Evolutionary conservation across 2,329 filamentous ascomycete genomes (phyloP), one percentile per base, ranked within the genome.

Genomic region (Apiospora sp.): DNA sequence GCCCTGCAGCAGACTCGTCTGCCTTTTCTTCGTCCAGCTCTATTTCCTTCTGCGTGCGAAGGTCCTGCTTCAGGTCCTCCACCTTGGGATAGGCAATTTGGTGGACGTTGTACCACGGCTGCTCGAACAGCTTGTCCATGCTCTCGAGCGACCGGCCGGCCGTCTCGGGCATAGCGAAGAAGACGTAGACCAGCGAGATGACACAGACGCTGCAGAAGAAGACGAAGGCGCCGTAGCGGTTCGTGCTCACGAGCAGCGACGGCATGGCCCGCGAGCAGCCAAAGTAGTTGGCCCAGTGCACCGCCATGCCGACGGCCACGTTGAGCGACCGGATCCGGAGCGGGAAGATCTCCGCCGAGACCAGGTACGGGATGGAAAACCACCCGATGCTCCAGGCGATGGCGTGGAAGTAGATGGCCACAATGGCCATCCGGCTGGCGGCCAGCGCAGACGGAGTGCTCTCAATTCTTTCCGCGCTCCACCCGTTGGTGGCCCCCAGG

Each of bases 341-440:
- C 0, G 84, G 84, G 44, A 86, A 85, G 0, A 86, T 81, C 75
- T 87, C 84, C 0, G 84, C 82, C 3, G 82, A 83, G n/a, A 86
- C 80, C 2, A 86, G 77, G 70, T 86, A 86, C 5, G 84, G 84
- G 19, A 86, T 83, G 0, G 80, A 81, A 73, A 86, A 86, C 83
- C 83, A 86, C 0, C 85, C 84, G n/a, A 87, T 82, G 0, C 83
- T 84, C 83, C 84, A 86, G 0, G 81, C 84, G 6, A 85, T 77
- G 12, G 84, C 84, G 22, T 82, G 81, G 27, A 86, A 69, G 74
- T 85, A 86, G 5, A 86, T 85, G 41, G 82, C 81, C 0, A 82
- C 82, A 44, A 86, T 85, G 0, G 84, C 83, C 1, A 79, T 83
- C 0, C 80, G 81, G 68, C 79, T 81, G 1, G 83, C 83, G 10